These are phyloP conservation scores for Schoenoplectus tabernaemontani DNA, from an alignment of 202 grass and related monocot species.

Conservation along the genomic window DNA sequence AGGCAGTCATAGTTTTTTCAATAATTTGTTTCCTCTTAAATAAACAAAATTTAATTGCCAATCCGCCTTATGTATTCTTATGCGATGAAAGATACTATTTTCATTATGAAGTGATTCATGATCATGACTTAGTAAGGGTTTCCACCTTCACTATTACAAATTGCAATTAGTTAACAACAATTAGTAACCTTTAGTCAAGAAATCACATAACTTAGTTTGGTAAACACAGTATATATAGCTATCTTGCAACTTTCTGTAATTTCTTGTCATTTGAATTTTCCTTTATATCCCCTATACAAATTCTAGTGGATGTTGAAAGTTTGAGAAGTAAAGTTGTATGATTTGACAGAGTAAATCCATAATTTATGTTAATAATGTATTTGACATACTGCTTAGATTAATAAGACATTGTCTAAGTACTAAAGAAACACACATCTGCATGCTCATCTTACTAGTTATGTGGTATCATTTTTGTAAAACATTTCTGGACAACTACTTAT, in stretches of 20 bases:
- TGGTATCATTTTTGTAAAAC: neutral
- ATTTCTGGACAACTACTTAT: neutral
- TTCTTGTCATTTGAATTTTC: neutral
- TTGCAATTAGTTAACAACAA: neutral
- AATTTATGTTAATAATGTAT: neutral
- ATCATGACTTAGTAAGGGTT: constrained; percentile 26
- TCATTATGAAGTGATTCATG: neutral
- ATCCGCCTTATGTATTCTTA: neutral
- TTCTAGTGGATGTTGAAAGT: neutral
- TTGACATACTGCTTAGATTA: neutral
- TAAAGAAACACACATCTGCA: too few species aligned
- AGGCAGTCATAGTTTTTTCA: neutral
- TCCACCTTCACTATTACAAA: constrained; percentile 11
- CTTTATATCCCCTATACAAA: neutral
- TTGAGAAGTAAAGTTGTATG: neutral
- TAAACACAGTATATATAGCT: neutral
- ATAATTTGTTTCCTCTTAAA: neutral
- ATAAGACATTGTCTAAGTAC: neutral
- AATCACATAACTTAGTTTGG: neutral
- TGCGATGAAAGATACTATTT: constrained; percentile 6
- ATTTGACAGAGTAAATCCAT: neutral
- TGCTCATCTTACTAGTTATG: too few species aligned
- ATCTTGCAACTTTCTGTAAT: neutral
- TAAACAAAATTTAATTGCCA: neutral
- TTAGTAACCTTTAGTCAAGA: neutral